These are phyloP conservation scores for Pythium myriotylum DNA, from an alignment of 352 stramenopile species.

Conservation along the genomic window DNA sequence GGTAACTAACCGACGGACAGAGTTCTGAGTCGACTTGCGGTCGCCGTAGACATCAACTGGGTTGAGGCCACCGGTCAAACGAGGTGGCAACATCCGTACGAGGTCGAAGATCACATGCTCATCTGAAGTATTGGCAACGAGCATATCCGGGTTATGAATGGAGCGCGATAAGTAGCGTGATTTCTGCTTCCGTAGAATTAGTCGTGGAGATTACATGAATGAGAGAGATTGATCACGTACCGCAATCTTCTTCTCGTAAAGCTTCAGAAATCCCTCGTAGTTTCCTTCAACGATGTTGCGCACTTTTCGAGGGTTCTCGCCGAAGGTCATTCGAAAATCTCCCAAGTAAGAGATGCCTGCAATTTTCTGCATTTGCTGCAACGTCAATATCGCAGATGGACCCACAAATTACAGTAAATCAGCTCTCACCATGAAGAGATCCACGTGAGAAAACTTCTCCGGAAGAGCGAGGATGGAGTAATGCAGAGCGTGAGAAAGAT, in stretches of 20 bases:
- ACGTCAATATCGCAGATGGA: background rate
- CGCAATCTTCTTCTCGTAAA: conserved; percentile 80
- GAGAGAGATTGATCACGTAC: conserved; percentile 29
- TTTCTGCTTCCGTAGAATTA: conserved; percentile 33
- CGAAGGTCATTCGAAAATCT: conserved; percentile 91
- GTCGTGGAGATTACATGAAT: background rate
- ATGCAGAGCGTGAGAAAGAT: conserved; percentile 76
- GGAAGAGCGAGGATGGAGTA: conserved; percentile 76
- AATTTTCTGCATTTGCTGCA: conserved; percentile 67
- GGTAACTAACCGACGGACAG: conserved; percentile 57
- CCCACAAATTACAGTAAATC: background rate
- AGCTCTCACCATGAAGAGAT: conserved; percentile 76
- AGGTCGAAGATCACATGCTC: conserved; percentile 41
- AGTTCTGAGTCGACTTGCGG: conserved; percentile 55
- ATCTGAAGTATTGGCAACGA: conserved; percentile 55
- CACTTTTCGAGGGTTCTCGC: conserved; percentile 91
- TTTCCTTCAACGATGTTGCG: conserved; percentile 91
- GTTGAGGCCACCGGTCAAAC: conserved; percentile 43
- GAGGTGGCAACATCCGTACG: conserved; percentile 54
- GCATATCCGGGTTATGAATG: conserved; percentile 38
- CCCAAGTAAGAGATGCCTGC: conserved; percentile 89
- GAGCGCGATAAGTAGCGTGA: conserved; percentile 68
- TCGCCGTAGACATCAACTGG: conserved; percentile 36
- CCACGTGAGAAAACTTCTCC: conserved; percentile 78
- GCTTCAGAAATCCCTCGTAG: conserved; percentile 63